Percentiles rank a stretch among this genome's conserved stretches.
These are phyloP conservation scores for Lactifluus pinguis DNA, from an alignment of 768 basidiomycete species.

Conservation along the genomic window DNA sequence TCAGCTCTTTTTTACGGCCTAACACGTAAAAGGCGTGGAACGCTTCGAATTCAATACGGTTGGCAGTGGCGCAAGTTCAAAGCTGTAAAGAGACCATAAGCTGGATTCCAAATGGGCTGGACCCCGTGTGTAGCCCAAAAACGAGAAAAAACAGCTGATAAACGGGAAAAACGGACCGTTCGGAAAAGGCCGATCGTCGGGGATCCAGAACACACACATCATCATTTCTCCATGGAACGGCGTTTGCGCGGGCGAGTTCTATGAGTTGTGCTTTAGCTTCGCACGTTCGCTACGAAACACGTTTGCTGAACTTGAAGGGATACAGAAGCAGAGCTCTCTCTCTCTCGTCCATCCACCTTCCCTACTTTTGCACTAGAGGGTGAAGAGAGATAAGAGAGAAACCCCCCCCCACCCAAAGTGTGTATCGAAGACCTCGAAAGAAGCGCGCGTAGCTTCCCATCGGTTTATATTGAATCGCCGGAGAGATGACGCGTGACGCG, in stretches of 20 bases:
- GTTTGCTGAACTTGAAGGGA: background rate
- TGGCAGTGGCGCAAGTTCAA: background rate
- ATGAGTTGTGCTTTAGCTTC: background rate
- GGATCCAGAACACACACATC: too few species aligned
- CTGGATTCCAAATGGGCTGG: too few species aligned
- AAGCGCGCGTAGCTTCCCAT: background rate
- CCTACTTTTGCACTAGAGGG: background rate
- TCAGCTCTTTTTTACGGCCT: background rate
- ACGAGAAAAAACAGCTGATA: background rate
- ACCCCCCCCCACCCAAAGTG: too few species aligned
- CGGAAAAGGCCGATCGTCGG: background rate
- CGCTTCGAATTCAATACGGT: background rate
- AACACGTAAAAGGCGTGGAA: background rate
- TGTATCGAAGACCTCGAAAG: background rate
- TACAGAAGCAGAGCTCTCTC: background rate
- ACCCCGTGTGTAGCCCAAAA: too few species aligned
- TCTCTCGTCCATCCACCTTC: background rate
- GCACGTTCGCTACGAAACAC: background rate
- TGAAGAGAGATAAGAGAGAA: background rate
- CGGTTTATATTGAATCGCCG: background rate
- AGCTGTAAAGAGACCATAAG: background rate
- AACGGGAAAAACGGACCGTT: background rate
- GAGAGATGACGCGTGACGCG: background rate
- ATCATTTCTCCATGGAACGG: background rate
- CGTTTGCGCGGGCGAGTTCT: background rate